Conservation (phyloP, 176 grass and related monocot species). For the Urochloa ruziziensis region DNA sequence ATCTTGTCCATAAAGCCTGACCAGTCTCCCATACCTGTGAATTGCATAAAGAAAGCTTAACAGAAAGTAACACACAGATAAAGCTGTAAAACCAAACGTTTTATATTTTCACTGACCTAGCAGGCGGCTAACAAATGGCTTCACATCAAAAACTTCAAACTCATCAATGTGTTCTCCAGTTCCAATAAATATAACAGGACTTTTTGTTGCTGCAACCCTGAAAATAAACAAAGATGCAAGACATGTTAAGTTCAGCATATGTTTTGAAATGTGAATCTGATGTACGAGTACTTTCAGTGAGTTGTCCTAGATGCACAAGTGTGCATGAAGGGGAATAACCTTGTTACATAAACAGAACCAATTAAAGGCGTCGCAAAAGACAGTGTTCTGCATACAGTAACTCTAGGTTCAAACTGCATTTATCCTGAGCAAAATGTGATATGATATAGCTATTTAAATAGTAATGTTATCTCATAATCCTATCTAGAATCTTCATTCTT, state of each 20-base stretch:
- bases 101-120: slow-evolving; percentile 61
- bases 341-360: not conserved
- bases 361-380: not conserved
- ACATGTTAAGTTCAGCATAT: not conserved
- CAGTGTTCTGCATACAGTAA: not conserved
- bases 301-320: not conserved
- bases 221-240: slow-evolving; percentile 26
- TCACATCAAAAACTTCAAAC: slow-evolving; percentile 94
- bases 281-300: not conserved
- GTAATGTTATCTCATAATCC: not conserved
- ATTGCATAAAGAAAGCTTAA: slow-evolving; percentile 10
- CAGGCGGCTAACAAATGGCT: slow-evolving; percentile 85
- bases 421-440: not conserved
- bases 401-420: not conserved
- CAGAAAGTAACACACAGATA: slow-evolving; percentile 16
- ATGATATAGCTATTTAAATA: not conserved
- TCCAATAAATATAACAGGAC: slow-evolving; percentile 97
- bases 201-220: slow-evolving; percentile 93
- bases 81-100: not conserved
- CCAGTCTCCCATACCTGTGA: slow-evolving; percentile 84
- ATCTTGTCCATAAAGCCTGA: slow-evolving; percentile 95
- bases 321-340: not conserved
- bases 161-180: slow-evolving; percentile 91
- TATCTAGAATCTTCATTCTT: not conserved
- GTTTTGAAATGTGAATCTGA: not conserved